Percentiles rank a stretch among this genome's conserved stretches.
These are phyloP conservation scores for Hypoxylon rickii DNA, from an alignment of 495 filamentous ascomycete species.

Conservation along the genomic window DNA sequence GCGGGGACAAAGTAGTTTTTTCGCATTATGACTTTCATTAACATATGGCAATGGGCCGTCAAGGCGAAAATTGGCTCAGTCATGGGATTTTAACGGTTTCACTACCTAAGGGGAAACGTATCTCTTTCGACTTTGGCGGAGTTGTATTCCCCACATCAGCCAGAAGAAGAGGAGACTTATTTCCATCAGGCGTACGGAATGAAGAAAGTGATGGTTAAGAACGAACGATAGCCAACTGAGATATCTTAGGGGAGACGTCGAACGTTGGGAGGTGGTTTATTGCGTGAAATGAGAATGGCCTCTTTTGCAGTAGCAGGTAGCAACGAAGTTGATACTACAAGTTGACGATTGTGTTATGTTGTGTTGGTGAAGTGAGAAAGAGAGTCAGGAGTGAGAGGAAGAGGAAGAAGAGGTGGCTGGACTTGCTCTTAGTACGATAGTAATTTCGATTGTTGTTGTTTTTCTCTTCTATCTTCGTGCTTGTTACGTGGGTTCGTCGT, in stretches of 20 bases:
- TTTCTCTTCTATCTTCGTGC: background rate
- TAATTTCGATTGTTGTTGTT: constrained; percentile 30
- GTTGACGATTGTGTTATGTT: background rate
- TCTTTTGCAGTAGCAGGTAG: constrained; percentile 29
- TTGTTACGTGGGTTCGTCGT: background rate
- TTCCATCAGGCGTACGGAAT: background rate
- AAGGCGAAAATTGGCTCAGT: constrained; percentile 20
- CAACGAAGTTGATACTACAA: background rate
- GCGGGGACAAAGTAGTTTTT: constrained; percentile 11
- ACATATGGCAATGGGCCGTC: constrained; percentile 17
- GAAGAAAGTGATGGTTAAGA: constrained; percentile 5
- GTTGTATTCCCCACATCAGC: background rate
- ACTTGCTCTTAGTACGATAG: constrained; percentile 27
- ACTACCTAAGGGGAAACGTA: constrained; percentile 11
- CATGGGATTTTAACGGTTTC: constrained; percentile 19
- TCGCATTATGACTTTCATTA: constrained; percentile 31
- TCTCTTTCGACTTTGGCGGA: constrained; percentile 25
- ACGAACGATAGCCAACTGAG: constrained; percentile 9
- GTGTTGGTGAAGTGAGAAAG: background rate
- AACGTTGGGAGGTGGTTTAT: background rate
- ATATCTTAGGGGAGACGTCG: background rate
- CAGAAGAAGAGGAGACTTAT: constrained; percentile 6
- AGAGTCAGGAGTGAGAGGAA: background rate
- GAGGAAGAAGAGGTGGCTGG: constrained; percentile 1
- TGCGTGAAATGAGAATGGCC: constrained; percentile 30